A percentile compares a stretch with the other conserved stretches of the same genome.
These are phyloP conservation scores for Quillaja saponaria DNA, from an alignment of 306 rosid species.

Conservation along the genomic window DNA sequence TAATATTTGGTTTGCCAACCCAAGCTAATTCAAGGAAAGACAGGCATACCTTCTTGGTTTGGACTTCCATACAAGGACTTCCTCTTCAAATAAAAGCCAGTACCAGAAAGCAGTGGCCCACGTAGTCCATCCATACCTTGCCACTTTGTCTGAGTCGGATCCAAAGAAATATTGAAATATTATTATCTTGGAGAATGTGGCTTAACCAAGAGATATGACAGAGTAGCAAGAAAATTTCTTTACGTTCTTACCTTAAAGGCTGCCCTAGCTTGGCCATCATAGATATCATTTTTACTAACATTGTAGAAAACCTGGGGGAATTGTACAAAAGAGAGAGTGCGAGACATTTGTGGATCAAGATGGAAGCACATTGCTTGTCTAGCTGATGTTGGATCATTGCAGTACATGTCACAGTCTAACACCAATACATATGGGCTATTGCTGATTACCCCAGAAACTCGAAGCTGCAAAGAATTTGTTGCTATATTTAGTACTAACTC, in stretches of 20 bases:
- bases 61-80: slow-evolving; percentile 44
- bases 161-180: too few relatives aligned
- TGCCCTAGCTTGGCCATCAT: slow-evolving; percentile 43
- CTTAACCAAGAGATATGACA: too few relatives aligned
- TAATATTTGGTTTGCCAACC: too few relatives aligned
- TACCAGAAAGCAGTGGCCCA: slow-evolving; percentile 56
- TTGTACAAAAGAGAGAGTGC: slow-evolving; percentile 41
- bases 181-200: too few relatives aligned
- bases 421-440: slow-evolving; percentile 53
- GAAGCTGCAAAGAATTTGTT: slow-evolving; percentile 32
- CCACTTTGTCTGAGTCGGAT: slow-evolving; percentile 47
- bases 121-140: slow-evolving; percentile 54
- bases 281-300: slow-evolving; percentile 52
- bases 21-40: not conserved
- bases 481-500: too few relatives aligned
- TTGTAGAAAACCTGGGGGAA: slow-evolving; percentile 60
- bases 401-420: slow-evolving; percentile 70
- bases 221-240: too few relatives aligned
- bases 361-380: slow-evolving; percentile 73
- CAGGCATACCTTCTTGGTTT: slow-evolving; percentile 34
- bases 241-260: slow-evolving; percentile 49
- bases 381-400: slow-evolving; percentile 65
- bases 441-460: slow-evolving; percentile 63
- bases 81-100: slow-evolving; percentile 46
- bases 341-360: slow-evolving; percentile 49